Evolutionary conservation across 1,284 basidiomycete species (phyloP).

Genomic region (Tremellales sp.): DNA sequence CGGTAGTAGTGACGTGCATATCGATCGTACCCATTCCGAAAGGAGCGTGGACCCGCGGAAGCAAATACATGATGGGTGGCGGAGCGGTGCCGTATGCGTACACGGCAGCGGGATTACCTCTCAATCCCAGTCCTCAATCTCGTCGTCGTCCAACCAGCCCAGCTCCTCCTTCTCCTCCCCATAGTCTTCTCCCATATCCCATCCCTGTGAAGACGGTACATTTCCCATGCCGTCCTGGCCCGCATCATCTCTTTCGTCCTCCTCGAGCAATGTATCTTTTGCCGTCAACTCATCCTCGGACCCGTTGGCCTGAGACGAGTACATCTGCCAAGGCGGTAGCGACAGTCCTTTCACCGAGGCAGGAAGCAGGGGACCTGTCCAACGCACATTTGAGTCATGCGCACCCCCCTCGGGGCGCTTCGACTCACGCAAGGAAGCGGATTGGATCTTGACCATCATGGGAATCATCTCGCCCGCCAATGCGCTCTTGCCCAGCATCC

Average conservation of each 20-base stretch:
- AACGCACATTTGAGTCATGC: slow-evolving; percentile 1
- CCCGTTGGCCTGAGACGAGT: not conserved
- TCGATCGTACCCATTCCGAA: no score
- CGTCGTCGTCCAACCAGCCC: slow-evolving; percentile 32
- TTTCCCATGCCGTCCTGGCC: slow-evolving; percentile 23
- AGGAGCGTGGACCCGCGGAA: no score
- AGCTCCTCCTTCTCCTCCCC: slow-evolving; percentile 27
- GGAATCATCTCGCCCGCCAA: slow-evolving; percentile 44
- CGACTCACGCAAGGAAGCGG: slow-evolving; percentile 14
- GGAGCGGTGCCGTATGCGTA: no score
- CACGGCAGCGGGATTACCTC: not conserved
- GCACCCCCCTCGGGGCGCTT: not conserved
- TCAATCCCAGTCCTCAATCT: slow-evolving; percentile 39
- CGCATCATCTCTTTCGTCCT: slow-evolving; percentile 23
- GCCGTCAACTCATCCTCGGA: slow-evolving; percentile 25
- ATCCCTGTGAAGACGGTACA: slow-evolving; percentile 9
- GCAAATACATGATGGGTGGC: no score
- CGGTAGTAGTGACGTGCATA: no score
- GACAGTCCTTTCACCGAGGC: slow-evolving; percentile 25
- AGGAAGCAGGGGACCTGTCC: slow-evolving; percentile 32
- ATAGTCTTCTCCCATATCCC: slow-evolving; percentile 20
- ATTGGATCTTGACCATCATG: slow-evolving; percentile 43
- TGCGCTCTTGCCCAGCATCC: slow-evolving; percentile 26
- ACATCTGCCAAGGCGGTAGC: slow-evolving; percentile 21
- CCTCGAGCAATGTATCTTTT: slow-evolving; percentile 28